Conservation (phyloP, 495 filamentous ascomycete genomes). For the Penicillium macrosclerotiorum region DNA sequence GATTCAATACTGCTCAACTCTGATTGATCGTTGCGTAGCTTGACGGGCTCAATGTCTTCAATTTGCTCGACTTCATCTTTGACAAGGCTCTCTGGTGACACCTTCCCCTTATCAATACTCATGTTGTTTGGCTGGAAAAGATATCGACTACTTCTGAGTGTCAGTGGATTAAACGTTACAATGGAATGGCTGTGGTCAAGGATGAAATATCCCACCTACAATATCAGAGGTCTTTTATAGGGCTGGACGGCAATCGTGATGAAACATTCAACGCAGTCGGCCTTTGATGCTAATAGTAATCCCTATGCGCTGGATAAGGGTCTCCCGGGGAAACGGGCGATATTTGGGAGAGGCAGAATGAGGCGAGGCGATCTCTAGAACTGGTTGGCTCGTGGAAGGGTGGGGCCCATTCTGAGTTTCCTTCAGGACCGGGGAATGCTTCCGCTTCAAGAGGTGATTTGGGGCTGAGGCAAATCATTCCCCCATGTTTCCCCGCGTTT, state of each 20-base stretch:
- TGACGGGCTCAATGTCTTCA: constrained; percentile 5
- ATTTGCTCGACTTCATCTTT: constrained; percentile 13
- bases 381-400: not conserved
- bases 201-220: no score
- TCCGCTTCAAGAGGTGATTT: not conserved
- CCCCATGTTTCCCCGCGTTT: not conserved
- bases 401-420: not conserved
- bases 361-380: not conserved
- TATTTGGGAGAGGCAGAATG: not conserved
- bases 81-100: not conserved
- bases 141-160: no score
- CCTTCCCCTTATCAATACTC: constrained; percentile 1
- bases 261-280: not conserved
- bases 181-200: not conserved
- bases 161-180: not conserved
- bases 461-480: not conserved
- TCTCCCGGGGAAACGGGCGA: not conserved
- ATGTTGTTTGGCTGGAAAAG: not conserved
- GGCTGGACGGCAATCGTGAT: not conserved
- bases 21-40: not conserved
- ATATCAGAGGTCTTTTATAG: not conserved
- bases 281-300: not conserved
- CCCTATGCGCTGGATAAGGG: not conserved
- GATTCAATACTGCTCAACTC: constrained; percentile 14
- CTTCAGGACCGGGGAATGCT: not conserved